Percentiles rank a stretch among this genome's conserved stretches.
These are phyloP conservation scores for Kalanchoe fedtschenkoi DNA, from an alignment of 164 flowering plant species.

Conservation along the genomic window DNA sequence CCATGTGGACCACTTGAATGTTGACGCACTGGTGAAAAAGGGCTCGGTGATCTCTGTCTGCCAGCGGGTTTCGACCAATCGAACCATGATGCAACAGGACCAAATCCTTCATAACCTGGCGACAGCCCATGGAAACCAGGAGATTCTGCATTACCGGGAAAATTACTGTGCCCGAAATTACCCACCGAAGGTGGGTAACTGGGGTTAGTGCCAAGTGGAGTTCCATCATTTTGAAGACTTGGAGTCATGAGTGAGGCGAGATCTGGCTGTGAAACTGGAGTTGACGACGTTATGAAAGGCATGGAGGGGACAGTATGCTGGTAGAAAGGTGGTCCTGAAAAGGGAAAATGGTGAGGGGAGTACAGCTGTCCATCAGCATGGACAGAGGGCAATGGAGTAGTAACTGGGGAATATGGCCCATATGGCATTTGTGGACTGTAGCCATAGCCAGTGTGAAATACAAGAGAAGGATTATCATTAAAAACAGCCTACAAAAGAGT, in stretches of 20 bases:
- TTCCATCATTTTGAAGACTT: conserved; percentile 46
- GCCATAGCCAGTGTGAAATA: conserved; percentile 76
- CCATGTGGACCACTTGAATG: conserved; percentile 52
- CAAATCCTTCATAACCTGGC: conserved; percentile 56
- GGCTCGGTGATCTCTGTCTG: conserved; percentile 49
- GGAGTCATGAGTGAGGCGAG: conserved; percentile 28
- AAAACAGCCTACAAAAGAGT: conserved; percentile 51
- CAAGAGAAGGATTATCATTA: conserved; percentile 73
- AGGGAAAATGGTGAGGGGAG: conserved; percentile 45
- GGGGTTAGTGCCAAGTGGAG: conserved; percentile 54
- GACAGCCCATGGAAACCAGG: conserved; percentile 44
- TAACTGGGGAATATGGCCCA: conserved; percentile 87
- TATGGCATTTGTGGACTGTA: conserved; percentile 78
- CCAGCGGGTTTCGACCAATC: conserved; percentile 66
- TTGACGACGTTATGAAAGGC: conserved; percentile 47
- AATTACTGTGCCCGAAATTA: conserved; percentile 46
- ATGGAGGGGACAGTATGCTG: conserved; percentile 56
- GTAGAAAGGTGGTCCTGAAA: conserved; percentile 59
- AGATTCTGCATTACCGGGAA: conserved; percentile 36
- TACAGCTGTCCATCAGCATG: conserved; percentile 50
- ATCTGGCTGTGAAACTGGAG: conserved; percentile 60
- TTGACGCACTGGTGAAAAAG: conserved; percentile 58
- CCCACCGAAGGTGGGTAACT: conserved; percentile 43
- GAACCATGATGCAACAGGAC: conserved; percentile 58
- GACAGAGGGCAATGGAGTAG: conserved; percentile 63